Evolutionary conservation across 768 basidiomycete species (phyloP).

Genomic region (Mycena filopes): DNA sequence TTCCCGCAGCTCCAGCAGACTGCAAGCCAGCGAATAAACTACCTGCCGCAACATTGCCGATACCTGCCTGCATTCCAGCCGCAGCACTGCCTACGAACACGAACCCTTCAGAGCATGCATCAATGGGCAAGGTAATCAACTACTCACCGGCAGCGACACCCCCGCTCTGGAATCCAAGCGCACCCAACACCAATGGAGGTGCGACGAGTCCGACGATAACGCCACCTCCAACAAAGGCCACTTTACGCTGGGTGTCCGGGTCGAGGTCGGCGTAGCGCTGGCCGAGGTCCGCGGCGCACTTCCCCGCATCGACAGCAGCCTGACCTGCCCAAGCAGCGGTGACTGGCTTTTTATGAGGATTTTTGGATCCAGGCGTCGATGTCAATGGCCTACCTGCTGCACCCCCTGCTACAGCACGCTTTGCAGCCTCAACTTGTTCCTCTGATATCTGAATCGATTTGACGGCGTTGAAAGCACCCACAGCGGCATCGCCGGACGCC

Average conservation of each 20-base stretch:
- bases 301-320: conserved; percentile 15
- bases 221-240: conserved; percentile 10
- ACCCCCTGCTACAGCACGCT: no score
- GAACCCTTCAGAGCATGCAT: conserved; percentile 15
- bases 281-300: conserved; percentile 6
- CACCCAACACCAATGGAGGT: conserved; percentile 11
- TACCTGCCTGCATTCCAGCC: conserved; percentile 20
- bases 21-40: conserved; percentile 21
- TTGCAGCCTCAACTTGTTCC: conserved; percentile 15
- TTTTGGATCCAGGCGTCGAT: no score
- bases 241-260: conserved; percentile 14
- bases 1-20: conserved; percentile 19
- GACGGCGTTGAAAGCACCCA: conserved; percentile 12
- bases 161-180: conserved; percentile 15
- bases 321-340: conserved; percentile 13
- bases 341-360: no score
- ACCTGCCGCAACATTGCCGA: conserved; percentile 18
- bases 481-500: conserved; percentile 12
- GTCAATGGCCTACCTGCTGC: no score
- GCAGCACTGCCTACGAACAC: conserved; percentile 24
- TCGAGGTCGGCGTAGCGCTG: conserved; percentile 11
- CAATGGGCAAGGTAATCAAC: conserved; percentile 7
- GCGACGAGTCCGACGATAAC: conserved; percentile 18
- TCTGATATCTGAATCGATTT: conserved; percentile 16
- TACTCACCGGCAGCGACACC: conserved; percentile 20